Evolutionary conservation across 208 protist genomes (phyloP).

Genomic region (Herpetomonas tarakana): DNA sequence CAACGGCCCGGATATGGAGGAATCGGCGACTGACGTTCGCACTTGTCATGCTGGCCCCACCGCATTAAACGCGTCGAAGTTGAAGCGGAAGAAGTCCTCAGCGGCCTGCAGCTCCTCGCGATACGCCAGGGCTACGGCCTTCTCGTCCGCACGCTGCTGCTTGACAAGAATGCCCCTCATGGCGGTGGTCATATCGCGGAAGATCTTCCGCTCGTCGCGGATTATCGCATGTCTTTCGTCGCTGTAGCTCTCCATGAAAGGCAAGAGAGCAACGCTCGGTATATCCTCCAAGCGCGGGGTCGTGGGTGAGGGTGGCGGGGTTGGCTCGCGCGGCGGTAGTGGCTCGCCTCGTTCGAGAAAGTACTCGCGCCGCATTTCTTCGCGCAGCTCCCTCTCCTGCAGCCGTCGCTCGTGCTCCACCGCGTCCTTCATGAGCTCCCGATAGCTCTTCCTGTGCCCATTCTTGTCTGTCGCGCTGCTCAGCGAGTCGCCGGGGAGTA

Average conservation of each 20-base stretch:
- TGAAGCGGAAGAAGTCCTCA: conserved; percentile 28
- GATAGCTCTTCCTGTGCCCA: not conserved
- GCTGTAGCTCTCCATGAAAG: conserved; percentile 17
- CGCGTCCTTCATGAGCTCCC: conserved; percentile 8
- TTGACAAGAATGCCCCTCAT: conserved; percentile 28
- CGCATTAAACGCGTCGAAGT: conserved; percentile 23
- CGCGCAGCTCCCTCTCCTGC: not conserved
- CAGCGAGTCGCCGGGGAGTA: not conserved
- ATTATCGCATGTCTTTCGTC: conserved; percentile 39
- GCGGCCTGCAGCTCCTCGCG: conserved; percentile 21
- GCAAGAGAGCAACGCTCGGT: not conserved
- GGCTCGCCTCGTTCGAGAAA: conserved; percentile 7
- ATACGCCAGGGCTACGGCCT: conserved; percentile 15
- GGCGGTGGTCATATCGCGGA: conserved; percentile 20
- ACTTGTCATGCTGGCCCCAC: too few relatives aligned
- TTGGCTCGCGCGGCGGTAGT: conserved; percentile 3
- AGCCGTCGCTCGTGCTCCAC: not conserved
- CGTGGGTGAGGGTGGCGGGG: conserved; percentile 6
- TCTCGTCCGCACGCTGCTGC: conserved; percentile 25
- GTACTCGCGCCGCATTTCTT: conserved; percentile 2
- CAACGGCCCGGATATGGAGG: too few relatives aligned
- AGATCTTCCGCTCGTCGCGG: conserved; percentile 27
- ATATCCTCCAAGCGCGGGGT: conserved; percentile 14
- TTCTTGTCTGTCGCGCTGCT: not conserved
- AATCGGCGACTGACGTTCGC: too few relatives aligned